Evolutionary conservation across 257 asterid genomes (phyloP).

Genomic region (Eucommia ulmoides): DNA sequence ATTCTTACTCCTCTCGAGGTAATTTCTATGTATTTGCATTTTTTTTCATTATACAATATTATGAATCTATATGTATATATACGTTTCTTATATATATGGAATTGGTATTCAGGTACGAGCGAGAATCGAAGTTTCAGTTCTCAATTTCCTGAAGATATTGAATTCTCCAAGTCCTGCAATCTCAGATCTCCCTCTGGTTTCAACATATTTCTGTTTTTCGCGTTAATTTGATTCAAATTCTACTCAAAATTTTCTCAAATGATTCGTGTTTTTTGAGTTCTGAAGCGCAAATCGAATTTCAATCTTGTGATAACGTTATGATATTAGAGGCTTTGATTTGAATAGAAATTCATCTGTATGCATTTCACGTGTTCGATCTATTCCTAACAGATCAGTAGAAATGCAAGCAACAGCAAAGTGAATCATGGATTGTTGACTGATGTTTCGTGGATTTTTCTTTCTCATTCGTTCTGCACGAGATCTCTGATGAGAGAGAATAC

Average conservation of each 20-base stretch:
- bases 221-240: no score
- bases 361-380: no score
- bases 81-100: background rate
- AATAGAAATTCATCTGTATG: no score
- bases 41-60: background rate
- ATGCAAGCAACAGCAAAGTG: constrained; percentile 55
- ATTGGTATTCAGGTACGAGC: constrained; percentile 51
- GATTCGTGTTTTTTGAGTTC: background rate
- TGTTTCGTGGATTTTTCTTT: constrained; percentile 50
- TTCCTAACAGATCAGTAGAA: constrained; percentile 49
- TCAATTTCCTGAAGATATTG: constrained; percentile 61
- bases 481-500: constrained; percentile 64
- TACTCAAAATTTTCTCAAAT: background rate
- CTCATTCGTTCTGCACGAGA: constrained; percentile 53
- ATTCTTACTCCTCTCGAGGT: constrained; percentile 63
- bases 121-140: constrained; percentile 78
- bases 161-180: constrained; percentile 49
- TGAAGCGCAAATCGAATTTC: background rate
- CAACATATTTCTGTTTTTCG: no score
- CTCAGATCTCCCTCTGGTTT: constrained; percentile 70
- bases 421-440: constrained; percentile 62
- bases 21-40: background rate
- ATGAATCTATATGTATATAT: background rate
- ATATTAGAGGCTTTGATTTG: no score
- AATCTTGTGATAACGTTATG: no score